Evolutionary conservation across 352 stramenopile genomes (phyloP).

Genomic region (Globisporangium carolinianum): DNA sequence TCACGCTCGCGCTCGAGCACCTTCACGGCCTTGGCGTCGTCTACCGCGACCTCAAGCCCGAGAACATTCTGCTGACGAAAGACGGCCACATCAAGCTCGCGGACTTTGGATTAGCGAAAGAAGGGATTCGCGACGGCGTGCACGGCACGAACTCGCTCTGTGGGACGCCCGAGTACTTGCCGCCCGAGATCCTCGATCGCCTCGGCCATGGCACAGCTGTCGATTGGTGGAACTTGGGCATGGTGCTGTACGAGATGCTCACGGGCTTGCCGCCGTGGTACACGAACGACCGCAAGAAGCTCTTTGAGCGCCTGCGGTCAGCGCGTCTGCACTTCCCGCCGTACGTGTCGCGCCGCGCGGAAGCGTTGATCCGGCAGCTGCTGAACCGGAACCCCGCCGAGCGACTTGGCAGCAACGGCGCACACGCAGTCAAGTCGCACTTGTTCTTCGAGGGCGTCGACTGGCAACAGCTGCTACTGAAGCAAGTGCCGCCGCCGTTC

Average conservation of each 20-base stretch:
- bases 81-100: constrained; percentile 87
- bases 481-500: constrained; percentile 65
- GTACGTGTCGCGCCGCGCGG: constrained; percentile 68
- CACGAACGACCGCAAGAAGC: constrained; percentile 85
- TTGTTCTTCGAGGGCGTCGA: constrained; percentile 78
- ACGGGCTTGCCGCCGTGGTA: constrained; percentile 84
- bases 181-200: constrained; percentile 78
- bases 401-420: constrained; percentile 60
- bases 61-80: constrained; percentile 91
- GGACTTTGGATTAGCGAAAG: constrained; percentile 80
- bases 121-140: constrained; percentile 61
- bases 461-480: constrained; percentile 49
- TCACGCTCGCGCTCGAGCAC: constrained; percentile 78
- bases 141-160: constrained; percentile 77
- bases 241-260: constrained; percentile 81
- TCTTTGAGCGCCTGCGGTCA: constrained; percentile 79
- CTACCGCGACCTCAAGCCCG: constrained; percentile 95
- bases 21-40: constrained; percentile 88
- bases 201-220: constrained; percentile 86
- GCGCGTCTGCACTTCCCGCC: constrained; percentile 79
- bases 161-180: constrained; percentile 85
- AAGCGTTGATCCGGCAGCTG: constrained; percentile 73
- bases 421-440: constrained; percentile 60
- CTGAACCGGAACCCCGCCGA: constrained; percentile 73
- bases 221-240: constrained; percentile 90